Conservation (phyloP, 768 basidiomycete species). For the Collybia sp. region DNA sequence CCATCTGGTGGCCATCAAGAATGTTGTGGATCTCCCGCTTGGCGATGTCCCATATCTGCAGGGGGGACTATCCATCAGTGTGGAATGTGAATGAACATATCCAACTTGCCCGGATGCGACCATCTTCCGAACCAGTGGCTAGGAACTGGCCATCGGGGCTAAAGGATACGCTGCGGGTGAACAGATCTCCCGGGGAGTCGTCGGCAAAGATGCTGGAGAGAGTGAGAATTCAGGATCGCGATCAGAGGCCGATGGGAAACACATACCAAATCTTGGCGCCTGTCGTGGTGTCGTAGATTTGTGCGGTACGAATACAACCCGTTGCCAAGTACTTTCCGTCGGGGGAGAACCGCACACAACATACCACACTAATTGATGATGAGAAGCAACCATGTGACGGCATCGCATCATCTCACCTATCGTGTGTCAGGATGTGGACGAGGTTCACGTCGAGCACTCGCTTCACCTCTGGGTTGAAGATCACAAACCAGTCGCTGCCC, state of each 20-base stretch:
- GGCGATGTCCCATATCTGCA: slow-evolving; percentile 90
- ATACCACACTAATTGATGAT: slow-evolving; percentile 40
- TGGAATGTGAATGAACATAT: background rate
- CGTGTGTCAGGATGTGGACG: slow-evolving; percentile 86
- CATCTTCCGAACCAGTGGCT: slow-evolving; percentile 92
- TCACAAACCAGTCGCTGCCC: slow-evolving; percentile 84
- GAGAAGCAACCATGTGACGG: background rate
- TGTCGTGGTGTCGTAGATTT: slow-evolving; percentile 92
- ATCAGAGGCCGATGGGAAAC: slow-evolving; percentile 4
- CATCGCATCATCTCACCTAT: slow-evolving; percentile 51
- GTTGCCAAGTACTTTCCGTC: slow-evolving; percentile 93
- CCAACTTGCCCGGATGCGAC: slow-evolving; percentile 70
- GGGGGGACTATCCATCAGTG: background rate
- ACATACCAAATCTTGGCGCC: slow-evolving; percentile 81
- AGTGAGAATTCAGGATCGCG: slow-evolving; percentile 3
- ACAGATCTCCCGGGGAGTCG: slow-evolving; percentile 79
- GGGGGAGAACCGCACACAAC: slow-evolving; percentile 91
- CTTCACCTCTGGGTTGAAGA: slow-evolving; percentile 82
- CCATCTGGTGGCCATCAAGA: slow-evolving; percentile 87
- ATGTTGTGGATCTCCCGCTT: slow-evolving; percentile 73
- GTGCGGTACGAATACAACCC: slow-evolving; percentile 93
- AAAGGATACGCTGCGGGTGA: slow-evolving; percentile 89
- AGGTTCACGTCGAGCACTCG: slow-evolving; percentile 73
- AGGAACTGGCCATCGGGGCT: slow-evolving; percentile 87
- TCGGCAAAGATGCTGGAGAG: slow-evolving; percentile 67